Conservation (phyloP, 1,139 yeast genomes). For the Keqinozyma sinolaborantium region DNA sequence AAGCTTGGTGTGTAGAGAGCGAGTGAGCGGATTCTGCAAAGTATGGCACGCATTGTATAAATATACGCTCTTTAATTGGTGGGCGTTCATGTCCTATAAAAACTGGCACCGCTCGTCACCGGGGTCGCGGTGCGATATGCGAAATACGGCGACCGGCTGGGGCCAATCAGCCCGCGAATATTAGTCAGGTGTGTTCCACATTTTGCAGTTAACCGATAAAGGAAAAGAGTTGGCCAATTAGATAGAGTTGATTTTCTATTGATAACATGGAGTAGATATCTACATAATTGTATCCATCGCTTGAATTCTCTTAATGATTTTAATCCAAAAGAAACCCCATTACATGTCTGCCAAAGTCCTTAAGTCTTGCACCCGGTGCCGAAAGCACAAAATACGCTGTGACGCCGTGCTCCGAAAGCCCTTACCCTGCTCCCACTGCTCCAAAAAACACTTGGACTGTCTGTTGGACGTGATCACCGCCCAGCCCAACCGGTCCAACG, state of each 20-base stretch:
- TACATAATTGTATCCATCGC: neutral
- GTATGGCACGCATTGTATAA: constrained; percentile 28
- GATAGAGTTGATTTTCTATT: no score
- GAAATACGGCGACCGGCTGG: neutral
- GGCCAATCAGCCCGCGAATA: neutral
- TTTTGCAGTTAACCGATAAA: neutral
- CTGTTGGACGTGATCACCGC: constrained; percentile 41
- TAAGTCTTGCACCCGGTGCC: constrained; percentile 60
- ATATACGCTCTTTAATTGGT: constrained; percentile 18
- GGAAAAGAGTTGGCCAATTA: neutral
- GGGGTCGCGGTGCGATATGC: neutral
- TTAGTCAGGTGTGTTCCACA: neutral
- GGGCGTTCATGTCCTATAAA: constrained; percentile 11
- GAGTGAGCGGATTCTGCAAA: constrained; percentile 22
- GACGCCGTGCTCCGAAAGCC: constrained; percentile 53
- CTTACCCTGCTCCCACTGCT: constrained; percentile 55
- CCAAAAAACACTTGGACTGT: constrained; percentile 48
- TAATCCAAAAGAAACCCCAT: neutral
- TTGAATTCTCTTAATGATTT: neutral
- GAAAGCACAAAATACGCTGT: constrained; percentile 64
- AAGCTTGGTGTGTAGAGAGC: constrained; percentile 22
- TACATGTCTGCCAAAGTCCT: constrained; percentile 21
- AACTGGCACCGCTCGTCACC: no score
- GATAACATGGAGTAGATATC: neutral
- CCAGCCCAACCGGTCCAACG: constrained; percentile 23